A percentile compares a stretch with the other conserved stretches of the same genome.
phyloP scores from a whole-genome alignment of 108 stramenopile genomes.

The Cyclotella cryptica region DNA sequence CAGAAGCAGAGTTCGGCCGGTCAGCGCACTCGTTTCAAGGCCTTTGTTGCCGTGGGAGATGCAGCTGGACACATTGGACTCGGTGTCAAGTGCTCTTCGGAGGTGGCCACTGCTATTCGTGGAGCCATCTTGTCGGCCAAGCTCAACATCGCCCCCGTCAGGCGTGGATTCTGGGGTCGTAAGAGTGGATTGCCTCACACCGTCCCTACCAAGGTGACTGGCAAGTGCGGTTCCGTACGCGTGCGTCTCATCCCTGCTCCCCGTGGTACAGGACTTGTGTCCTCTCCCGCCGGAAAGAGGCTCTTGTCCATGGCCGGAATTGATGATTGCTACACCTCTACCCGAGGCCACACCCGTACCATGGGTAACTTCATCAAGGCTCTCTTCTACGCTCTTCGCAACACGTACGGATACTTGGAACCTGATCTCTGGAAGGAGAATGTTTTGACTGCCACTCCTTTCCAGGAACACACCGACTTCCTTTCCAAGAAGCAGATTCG shows the following conservation, averaged over 20 bases:
- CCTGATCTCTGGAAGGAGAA: slow-evolving; percentile 99
- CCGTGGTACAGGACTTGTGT: slow-evolving; percentile 99
- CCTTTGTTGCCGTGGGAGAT: slow-evolving; percentile 99
- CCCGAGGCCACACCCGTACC: slow-evolving; percentile 99
- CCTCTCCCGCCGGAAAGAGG: slow-evolving; percentile 99
- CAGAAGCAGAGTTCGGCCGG: slow-evolving; percentile 99
- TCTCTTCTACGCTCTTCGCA: slow-evolving; percentile 95
- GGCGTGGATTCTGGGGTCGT: slow-evolving; percentile 99
- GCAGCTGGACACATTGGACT: slow-evolving; percentile 98
- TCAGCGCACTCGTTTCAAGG: slow-evolving; percentile 99
- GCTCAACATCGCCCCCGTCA: slow-evolving; percentile 97
- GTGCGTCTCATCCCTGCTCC: slow-evolving; percentile 99
- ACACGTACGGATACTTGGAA: slow-evolving; percentile 98
- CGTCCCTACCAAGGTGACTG: slow-evolving; percentile 99
- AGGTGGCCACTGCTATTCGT: slow-evolving; percentile 99
- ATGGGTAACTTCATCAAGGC: slow-evolving; percentile 99
- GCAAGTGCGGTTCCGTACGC: slow-evolving; percentile 99
- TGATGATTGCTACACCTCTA: slow-evolving; percentile 93
- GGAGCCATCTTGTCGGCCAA: slow-evolving; percentile 99
- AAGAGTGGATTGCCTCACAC: slow-evolving; percentile 97
- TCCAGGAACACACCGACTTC: slow-evolving; percentile 99
- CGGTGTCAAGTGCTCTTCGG: slow-evolving; percentile 98
- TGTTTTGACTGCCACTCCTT: slow-evolving; percentile 80
- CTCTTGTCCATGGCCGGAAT: slow-evolving; percentile 99
- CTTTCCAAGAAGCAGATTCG: slow-evolving; percentile 91